Percentiles rank a stretch among this genome's conserved stretches.
Conservation (phyloP, 1,284 basidiomycete genomes). For the Apiotrichum akiyoshidainum region DNA sequence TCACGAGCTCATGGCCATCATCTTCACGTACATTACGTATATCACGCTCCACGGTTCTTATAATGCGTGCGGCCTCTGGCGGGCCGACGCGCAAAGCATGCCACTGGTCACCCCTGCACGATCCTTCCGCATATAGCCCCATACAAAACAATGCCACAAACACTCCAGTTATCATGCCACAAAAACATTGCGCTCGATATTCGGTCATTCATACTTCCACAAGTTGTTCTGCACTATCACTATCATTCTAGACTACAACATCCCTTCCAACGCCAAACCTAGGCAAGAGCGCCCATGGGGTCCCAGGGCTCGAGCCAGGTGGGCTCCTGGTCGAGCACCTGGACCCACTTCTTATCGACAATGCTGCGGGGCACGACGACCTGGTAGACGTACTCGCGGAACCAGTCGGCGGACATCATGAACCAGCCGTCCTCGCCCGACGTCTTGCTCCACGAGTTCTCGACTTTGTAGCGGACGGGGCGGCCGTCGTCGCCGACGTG, state of each 20-base stretch:
- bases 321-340: conserved; percentile 70
- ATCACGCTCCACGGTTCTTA: no score
- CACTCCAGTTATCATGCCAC: no score
- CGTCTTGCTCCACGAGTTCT: conserved; percentile 89
- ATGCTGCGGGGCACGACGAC: conserved; percentile 76
- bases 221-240: background rate
- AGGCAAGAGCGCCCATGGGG: conserved; percentile 63
- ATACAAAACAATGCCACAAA: no score
- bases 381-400: conserved; percentile 72
- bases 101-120: no score
- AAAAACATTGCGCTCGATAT: no score
- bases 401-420: conserved; percentile 89
- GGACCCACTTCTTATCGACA: conserved; percentile 72
- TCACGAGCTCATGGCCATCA: no score
- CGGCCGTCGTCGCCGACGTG: conserved; percentile 73
- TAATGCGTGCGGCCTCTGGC: no score
- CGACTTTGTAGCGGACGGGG: conserved; percentile 84
- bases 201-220: no score
- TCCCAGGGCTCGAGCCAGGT: conserved; percentile 79
- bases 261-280: background rate
- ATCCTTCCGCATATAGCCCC: no score
- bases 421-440: conserved; percentile 83
- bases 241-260: background rate
- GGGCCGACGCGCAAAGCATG: no score
- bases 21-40: no score